These are phyloP conservation scores for Exophiala lecanii-corni DNA, from an alignment of 2,329 filamentous ascomycete genomes.

Conservation along the genomic window DNA sequence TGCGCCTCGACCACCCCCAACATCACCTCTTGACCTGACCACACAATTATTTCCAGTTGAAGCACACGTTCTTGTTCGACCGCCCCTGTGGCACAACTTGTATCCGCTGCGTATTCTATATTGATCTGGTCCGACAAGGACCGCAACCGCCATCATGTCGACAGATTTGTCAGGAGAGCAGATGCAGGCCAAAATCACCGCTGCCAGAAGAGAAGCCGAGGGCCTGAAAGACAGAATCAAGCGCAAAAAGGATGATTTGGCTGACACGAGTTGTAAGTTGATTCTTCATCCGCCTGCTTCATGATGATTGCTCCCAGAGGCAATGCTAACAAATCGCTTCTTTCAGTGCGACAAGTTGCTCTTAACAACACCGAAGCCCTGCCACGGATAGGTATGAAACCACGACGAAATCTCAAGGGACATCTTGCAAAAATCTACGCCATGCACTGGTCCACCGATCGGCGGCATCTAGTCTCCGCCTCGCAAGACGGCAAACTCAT, in stretches of 20 bases:
- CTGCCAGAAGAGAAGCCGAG: conserved; percentile 94
- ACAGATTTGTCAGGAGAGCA: conserved; percentile 48
- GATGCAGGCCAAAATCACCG: conserved; percentile 90
- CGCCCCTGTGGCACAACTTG: conserved; percentile 22
- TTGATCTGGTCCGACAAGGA: conserved; percentile 25
- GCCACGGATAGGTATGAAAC: conserved; percentile 93
- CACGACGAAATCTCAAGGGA: conserved; percentile 92
- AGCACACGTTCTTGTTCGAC: conserved; percentile 1
- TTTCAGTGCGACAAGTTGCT: conserved; percentile 81
- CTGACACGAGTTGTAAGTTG: conserved; percentile 87
- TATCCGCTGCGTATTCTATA: conserved; percentile 18
- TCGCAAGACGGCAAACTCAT: conserved; percentile 99
- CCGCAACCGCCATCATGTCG: conserved; percentile 36
- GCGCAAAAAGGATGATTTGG: conserved; percentile 99
- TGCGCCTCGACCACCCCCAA: conserved; percentile 15
- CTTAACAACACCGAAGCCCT: conserved; percentile 88
- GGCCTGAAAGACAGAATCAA: conserved; percentile 98
- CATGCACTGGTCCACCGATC: conserved; percentile 99
- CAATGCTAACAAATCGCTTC: too few relatives aligned
- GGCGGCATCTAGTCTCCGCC: conserved; percentile 92
- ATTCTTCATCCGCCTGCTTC: not conserved
- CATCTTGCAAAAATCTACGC: conserved; percentile 99
- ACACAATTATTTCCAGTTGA: not conserved
- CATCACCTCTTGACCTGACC: conserved; percentile 12
- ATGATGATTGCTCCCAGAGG: not conserved